Base-by-base conservation (phyloP, 2,329 filamentous ascomycete species). In the Alternaria consortialis region DNA sequence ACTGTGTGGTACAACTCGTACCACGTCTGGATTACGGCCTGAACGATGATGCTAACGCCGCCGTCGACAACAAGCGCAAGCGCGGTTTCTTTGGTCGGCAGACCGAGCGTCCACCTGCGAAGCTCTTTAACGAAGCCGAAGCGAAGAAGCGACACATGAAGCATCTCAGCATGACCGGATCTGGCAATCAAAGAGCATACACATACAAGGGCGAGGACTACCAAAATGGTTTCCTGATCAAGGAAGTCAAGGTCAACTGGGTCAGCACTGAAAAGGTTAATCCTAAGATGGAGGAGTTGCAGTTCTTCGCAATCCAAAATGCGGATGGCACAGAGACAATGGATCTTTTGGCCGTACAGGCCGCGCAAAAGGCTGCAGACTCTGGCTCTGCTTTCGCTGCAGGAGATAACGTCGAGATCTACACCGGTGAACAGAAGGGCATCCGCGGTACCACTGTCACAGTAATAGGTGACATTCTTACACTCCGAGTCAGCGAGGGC, bases 361-460 rank as follows among this genome's bases (percentile, higher is more conserved):
- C 93, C 50, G 97, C 93, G 67, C 84, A 98, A 55, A 97, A 97
- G 76, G 91, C 92, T 60, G 91, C 89, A 68, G 91, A 91, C 61
- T 88, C 89, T 8, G 91, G 91, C 63, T 90, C 94, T 34, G 90
- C 91, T 4, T 99, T 97, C 73, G 86, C 97, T 5, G 92, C 94
- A 3, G 96, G 96, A 34, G 95, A 99, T 77, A 89, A 94, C n/a
- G 94, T 99, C 23, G 94, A 98, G 79, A 93, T 99, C 43, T 98
- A 94, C 78, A 89, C 94, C 58, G 95, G 95, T 67, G 95, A 99
- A 81, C 95, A 99, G 76, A 93, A 91, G 74, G 95, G 95, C 53
- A 91, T 98, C 13, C 85, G 92, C 32, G 95, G 95, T 72, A 93
- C 90, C 70, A 93, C 93, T 1, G 88, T 91, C 50, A 92, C 92